Conservation (phyloP, 371 early-diverging fungal species). For the Apophysomyces variabilis region DNA sequence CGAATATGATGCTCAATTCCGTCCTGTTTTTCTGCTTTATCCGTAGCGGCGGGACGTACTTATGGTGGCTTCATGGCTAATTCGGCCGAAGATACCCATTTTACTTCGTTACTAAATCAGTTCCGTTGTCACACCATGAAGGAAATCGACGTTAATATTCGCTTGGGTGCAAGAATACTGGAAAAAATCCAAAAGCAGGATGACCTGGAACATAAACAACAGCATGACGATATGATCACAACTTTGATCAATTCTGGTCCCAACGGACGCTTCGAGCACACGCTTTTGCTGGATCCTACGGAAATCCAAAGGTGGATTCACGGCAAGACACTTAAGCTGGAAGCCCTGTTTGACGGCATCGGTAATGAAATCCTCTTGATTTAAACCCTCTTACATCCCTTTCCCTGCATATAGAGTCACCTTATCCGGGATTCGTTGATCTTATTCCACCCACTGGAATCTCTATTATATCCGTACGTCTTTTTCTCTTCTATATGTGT, state of each 20-base stretch:
- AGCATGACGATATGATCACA: conserved; percentile 30
- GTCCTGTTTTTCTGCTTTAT: conserved; percentile 1
- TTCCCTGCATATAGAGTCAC: conserved; percentile 5
- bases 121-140: conserved; percentile 49
- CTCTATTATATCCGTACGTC: conserved; percentile 57
- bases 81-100: conserved; percentile 47
- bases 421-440: conserved; percentile 50
- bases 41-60: conserved; percentile 42
- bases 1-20: neutral
- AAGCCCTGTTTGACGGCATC: conserved; percentile 25
- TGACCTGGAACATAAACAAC: conserved; percentile 16
- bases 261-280: conserved; percentile 44
- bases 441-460: conserved; percentile 55
- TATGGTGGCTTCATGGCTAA: conserved; percentile 43
- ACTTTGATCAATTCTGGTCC: conserved; percentile 34
- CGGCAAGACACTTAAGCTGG: conserved; percentile 12
- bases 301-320: conserved; percentile 8
- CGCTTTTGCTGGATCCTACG: conserved; percentile 19
- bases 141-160: conserved; percentile 23
- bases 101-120: conserved; percentile 41
- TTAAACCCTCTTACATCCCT: neutral
- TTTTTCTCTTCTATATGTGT: neutral
- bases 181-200: conserved; percentile 10
- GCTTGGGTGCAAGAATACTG: conserved; percentile 6
- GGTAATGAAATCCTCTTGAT: conserved; percentile 11